Base-by-base conservation (phyloP, 2,329 filamentous ascomycete genomes). In the Thelonectria blattea region DNA sequence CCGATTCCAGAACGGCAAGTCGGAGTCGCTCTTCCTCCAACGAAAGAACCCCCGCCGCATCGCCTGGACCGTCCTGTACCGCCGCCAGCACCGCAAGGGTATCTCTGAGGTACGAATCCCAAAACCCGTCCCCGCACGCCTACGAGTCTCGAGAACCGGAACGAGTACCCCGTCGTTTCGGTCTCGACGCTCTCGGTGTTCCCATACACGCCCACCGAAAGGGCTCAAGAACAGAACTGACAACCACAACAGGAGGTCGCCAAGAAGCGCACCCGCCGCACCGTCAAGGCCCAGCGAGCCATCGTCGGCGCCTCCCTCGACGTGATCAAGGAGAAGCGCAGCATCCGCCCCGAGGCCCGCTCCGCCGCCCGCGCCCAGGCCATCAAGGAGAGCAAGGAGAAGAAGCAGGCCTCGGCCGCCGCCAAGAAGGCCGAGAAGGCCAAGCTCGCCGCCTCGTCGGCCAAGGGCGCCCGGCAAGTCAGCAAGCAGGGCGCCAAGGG, bases 31-130 rank as follows among this genome's bases (percentile, higher is more conserved):
- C 73, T 99, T 99, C 90, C 92, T 98, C 75, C 95, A 99, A 89
- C 94, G 95, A 88, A 99, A 99, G 92, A 99, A 99, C 90, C 95
- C 95, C 81, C 94, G 95, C 83, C 93, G 94, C 81, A 98, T 99
- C 83, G 90, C 94, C 74, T 99, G 95, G 95, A 99, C 95, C 73
- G 90, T 93, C 76, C 91, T 99, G 70, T 99, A 92, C 92, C 90
- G 95, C 82, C 91, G 94, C 84, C 92, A 96, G 86, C 94, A 97
- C 91, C 95, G 93, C 88, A 99, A 99, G 93, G 95, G 95, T 90
- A 96, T 98, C 85, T 96, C 94, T 88, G 95, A 99, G 93, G 95
- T 98, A 90, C 85, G 91, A 67, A 67, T 63, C 42, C 59, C 54
- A 41, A 43, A 49, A 39, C 54, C 27, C 5, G 8, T 24, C 22